Percentiles rank a stretch among this genome's conserved stretches.
Conservation (phyloP, 768 basidiomycete species). For the Termitomyces sp. region DNA sequence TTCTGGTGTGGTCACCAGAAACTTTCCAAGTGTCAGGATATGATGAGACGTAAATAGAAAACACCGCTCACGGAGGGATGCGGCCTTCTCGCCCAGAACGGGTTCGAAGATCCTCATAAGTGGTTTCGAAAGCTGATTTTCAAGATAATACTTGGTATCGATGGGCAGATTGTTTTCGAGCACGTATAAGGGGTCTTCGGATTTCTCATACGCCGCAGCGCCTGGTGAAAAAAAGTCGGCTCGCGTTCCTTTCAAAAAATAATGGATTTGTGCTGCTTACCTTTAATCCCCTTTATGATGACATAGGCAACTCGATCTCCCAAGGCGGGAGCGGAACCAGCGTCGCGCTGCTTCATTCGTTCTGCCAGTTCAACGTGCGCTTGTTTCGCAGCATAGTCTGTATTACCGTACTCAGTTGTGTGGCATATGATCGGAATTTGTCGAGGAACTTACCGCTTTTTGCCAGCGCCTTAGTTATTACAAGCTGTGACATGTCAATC, state of each 20-base stretch:
- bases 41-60: background rate
- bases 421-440: background rate
- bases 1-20: conserved; percentile 92
- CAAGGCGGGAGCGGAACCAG: conserved; percentile 94
- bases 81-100: conserved; percentile 89
- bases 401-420: background rate
- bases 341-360: conserved; percentile 94
- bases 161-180: conserved; percentile 98
- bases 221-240: conserved; percentile 35
- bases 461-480: conserved; percentile 95
- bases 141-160: conserved; percentile 96
- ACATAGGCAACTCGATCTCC: conserved; percentile 99
- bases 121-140: conserved; percentile 96
- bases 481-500: conserved; percentile 97
- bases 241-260: background rate
- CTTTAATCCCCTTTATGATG: conserved; percentile 94
- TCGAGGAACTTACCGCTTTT: conserved; percentile 59
- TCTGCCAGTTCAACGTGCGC: conserved; percentile 95
- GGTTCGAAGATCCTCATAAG: conserved; percentile 98
- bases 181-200: conserved; percentile 96
- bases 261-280: conserved; percentile 28
- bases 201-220: conserved; percentile 97
- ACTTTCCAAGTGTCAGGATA: conserved; percentile 43
- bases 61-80: conserved; percentile 63
- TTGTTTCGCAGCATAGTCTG: conserved; percentile 92